Evolutionary conservation across 2,329 filamentous ascomycete species (phyloP), one percentile per base, ranked within the genome.

Genomic region (Venturiaceae sp.): DNA sequence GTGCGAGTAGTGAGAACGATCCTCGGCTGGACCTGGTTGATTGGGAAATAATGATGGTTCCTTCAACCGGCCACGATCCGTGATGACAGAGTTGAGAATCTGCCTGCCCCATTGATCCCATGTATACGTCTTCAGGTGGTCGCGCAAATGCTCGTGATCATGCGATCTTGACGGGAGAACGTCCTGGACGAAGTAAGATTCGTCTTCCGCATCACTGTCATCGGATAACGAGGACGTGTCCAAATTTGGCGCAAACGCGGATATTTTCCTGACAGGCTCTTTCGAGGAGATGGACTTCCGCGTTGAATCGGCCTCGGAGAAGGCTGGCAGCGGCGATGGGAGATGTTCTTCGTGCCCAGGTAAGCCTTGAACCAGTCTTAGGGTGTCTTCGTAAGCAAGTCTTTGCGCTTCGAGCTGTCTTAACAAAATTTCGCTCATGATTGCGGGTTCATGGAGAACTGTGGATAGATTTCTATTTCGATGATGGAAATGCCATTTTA

Each of bases 1-100:
- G 16, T 80, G 80, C 2, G 78, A 77, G 57, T 69, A 69, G 56
- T 75, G 68, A 23, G 66, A 69, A 14, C 68, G 63, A 60, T 79
- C 78, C 3, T 73, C 73, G 39, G 76, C 70, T 23, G 52, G 19
- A 5, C 21, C 52, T 28, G 46, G 6, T 14, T 16, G 23, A 5
- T 5, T 52, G 9, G 67, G 66, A 55, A 81, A 77, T 2, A 78
- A 69, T 26, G 73, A 66, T 11, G 70, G 68, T 28, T 74, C 73
- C 19, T 69, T 67, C 9, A 80, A 71, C 6, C 81, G 69, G 33
- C 71, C 66, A 6, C 69, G 68, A 62, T 80, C 75, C 1, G 71
- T 68, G 53, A 80, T 73, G 9, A 77, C 64, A 16, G 67, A 64
- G n/a, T 71, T 67, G 21, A 80, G 62, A 21, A 79, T 71, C 36